These are phyloP conservation scores for Mycosphaerella sp. DNA, from an alignment of 2,329 filamentous ascomycete genomes.

Conservation along the genomic window DNA sequence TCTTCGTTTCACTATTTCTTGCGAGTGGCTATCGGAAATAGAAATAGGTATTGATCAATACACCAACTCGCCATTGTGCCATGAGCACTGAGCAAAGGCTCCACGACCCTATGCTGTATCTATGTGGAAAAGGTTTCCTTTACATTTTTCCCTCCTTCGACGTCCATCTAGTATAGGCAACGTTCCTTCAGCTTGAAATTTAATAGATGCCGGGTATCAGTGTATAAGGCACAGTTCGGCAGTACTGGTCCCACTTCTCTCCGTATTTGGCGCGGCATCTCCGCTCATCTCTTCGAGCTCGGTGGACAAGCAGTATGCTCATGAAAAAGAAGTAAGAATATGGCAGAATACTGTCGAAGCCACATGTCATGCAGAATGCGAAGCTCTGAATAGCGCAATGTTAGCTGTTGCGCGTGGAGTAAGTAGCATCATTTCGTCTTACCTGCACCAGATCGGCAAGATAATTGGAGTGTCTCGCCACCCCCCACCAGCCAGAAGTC, in stretches of 20 bases:
- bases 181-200: neutral
- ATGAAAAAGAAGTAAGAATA: slow-evolving; percentile 23
- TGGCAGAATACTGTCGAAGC: slow-evolving; percentile 16
- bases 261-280: slow-evolving; percentile 21
- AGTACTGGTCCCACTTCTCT: slow-evolving; percentile 20
- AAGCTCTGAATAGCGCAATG: slow-evolving; percentile 5
- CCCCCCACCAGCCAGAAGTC: slow-evolving; percentile 22
- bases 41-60: neutral
- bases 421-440: neutral
- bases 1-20: too few species aligned
- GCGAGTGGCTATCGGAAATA: neutral
- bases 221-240: slow-evolving; percentile 15
- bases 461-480: slow-evolving; percentile 21
- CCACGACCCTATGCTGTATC: neutral
- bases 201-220: slow-evolving; percentile 18
- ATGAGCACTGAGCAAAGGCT: too few species aligned
- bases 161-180: neutral
- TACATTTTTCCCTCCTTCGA: neutral
- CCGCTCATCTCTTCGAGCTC: slow-evolving; percentile 16
- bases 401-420: neutral
- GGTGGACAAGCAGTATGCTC: slow-evolving; percentile 15
- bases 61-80: too few species aligned
- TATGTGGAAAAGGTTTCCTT: neutral
- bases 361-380: slow-evolving; percentile 22
- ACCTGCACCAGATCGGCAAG: slow-evolving; percentile 19